phyloP scores from a whole-genome alignment of 257 asterid species.

The Ajuga chamaepitys region DNA sequence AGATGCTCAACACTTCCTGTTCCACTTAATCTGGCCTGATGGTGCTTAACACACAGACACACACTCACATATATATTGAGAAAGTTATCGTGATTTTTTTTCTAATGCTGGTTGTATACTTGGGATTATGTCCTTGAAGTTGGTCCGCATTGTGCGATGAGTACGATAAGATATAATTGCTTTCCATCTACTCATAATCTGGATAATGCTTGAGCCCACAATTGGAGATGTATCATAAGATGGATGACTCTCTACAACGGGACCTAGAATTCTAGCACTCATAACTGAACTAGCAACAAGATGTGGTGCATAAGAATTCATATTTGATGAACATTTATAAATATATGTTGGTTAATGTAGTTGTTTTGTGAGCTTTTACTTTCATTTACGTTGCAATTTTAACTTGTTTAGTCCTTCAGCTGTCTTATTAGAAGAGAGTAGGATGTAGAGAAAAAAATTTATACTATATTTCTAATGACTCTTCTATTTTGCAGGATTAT shows the following conservation, averaged over 20 bases:
- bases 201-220: not conserved
- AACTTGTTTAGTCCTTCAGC: too few species aligned
- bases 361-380: not conserved
- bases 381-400: too few species aligned
- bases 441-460: slow-evolving; percentile 11
- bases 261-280: not conserved
- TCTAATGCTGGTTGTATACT: not conserved
- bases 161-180: not conserved
- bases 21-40: not conserved
- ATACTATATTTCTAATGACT: not conserved
- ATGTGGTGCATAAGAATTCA: not conserved
- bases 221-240: not conserved
- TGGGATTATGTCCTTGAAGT: not conserved
- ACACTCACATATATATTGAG: too few species aligned
- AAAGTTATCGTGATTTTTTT: not conserved
- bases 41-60: too few species aligned
- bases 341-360: not conserved
- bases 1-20: not conserved
- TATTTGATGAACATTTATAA: not conserved
- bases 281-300: not conserved
- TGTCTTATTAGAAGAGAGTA: slow-evolving; percentile 5
- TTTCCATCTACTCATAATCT: not conserved
- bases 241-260: not conserved
- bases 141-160: not conserved
- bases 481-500: slow-evolving; percentile 59